phyloP scores from a whole-genome alignment of 1,284 basidiomycete species.

The Malassezia brasiliensis region DNA sequence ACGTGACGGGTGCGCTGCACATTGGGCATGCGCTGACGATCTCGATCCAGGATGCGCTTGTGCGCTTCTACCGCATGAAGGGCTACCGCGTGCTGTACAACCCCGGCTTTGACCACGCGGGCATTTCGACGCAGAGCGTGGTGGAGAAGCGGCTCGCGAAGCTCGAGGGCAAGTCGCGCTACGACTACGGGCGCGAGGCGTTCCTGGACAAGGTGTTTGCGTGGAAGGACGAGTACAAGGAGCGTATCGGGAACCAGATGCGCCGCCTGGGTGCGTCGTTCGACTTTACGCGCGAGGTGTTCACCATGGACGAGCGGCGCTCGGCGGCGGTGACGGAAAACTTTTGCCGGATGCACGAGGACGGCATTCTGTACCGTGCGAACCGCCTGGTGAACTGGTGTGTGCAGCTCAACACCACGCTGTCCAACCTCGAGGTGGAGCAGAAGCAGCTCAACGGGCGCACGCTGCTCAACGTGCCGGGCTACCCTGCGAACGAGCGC shows the following conservation, averaged over 20 bases:
- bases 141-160: conserved; percentile 90
- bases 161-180: conserved; percentile 68
- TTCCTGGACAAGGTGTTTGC: conserved; percentile 87
- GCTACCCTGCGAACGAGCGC: conserved; percentile 84
- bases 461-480: conserved; percentile 80
- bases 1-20: conserved; percentile 91
- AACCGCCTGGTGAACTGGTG: conserved; percentile 99
- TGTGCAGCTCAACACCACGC: conserved; percentile 83
- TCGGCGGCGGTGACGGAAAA: conserved; percentile 76
- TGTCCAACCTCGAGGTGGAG: conserved; percentile 96
- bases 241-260: conserved; percentile 79
- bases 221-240: conserved; percentile 96
- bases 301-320: conserved; percentile 73
- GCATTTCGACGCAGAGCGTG: conserved; percentile 95
- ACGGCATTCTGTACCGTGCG: conserved; percentile 87
- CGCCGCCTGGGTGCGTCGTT: conserved; percentile 82
- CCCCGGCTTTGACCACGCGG: conserved; percentile 96
- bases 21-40: conserved; percentile 92
- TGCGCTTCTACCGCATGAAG: conserved; percentile 58
- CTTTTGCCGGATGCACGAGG: conserved; percentile 84
- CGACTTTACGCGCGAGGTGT: conserved; percentile 86
- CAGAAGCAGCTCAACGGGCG: conserved; percentile 83
- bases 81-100: conserved; percentile 83
- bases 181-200: conserved; percentile 85
- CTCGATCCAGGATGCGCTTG: conserved; percentile 72